phyloP scores from a whole-genome alignment of 2,329 filamentous ascomycete species.

The Talaromyces funiculosus region DNA sequence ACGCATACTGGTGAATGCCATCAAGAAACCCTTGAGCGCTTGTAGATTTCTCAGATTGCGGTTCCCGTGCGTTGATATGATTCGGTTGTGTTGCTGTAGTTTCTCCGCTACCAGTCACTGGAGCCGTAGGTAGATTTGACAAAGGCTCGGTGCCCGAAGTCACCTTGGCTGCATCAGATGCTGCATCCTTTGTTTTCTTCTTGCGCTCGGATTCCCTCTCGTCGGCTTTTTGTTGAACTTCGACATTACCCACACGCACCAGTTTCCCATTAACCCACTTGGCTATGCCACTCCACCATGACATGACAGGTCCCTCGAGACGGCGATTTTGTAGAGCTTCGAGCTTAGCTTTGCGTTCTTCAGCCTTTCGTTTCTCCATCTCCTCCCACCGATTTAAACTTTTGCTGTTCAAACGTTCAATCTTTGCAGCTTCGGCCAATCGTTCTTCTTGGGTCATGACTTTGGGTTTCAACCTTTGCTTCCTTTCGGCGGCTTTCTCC shows the following conservation, averaged over 20 bases:
- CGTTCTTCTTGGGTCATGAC: constrained; percentile 83
- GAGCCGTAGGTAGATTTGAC: neutral
- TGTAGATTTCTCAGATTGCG: neutral
- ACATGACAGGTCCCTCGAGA: constrained; percentile 81
- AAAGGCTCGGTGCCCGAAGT: constrained; percentile 20
- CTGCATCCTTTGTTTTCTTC: constrained; percentile 26
- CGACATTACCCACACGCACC: constrained; percentile 61
- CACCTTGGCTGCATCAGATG: constrained; percentile 13
- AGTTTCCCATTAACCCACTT: constrained; percentile 73
- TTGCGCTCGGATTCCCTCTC: constrained; percentile 46
- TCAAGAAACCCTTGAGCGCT: constrained; percentile 17
- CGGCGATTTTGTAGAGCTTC: constrained; percentile 83
- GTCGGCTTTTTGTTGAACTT: constrained; percentile 37
- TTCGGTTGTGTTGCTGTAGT: constrained; percentile 18
- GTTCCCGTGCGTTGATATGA: neutral
- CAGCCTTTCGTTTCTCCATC: constrained; percentile 80
- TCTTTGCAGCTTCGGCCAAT: constrained; percentile 71
- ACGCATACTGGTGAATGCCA: constrained; percentile 22
- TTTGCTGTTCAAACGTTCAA: constrained; percentile 82
- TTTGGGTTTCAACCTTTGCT: constrained; percentile 69
- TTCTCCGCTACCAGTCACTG: neutral
- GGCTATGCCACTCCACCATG: constrained; percentile 88
- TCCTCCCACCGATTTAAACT: constrained; percentile 92
- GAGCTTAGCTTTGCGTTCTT: constrained; percentile 74
- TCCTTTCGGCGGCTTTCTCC: constrained; percentile 55